These are phyloP conservation scores for Phylloporus rhodoxanthus DNA, from an alignment of 768 basidiomycete species.

Conservation along the genomic window DNA sequence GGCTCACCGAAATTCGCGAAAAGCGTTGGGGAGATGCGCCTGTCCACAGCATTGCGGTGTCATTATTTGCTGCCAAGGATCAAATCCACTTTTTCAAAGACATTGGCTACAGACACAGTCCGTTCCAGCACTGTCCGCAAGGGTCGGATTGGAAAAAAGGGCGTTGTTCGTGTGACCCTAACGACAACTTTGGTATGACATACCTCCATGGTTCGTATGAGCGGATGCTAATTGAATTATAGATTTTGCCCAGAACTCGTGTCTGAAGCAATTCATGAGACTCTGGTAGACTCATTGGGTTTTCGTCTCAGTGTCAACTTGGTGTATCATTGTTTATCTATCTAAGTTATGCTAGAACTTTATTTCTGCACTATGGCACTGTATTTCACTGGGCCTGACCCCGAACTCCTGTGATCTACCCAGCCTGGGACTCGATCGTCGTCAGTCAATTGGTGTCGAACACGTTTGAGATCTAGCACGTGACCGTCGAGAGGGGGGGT, in stretches of 20 bases:
- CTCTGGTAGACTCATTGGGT: conserved; percentile 15
- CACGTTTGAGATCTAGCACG: neutral
- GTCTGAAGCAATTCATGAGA: conserved; percentile 26
- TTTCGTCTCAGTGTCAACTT: neutral
- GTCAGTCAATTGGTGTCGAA: neutral
- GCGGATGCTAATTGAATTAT: conserved; percentile 4
- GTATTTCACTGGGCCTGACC: too few species aligned
- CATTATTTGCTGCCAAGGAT: conserved; percentile 81
- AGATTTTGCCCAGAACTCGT: conserved; percentile 28
- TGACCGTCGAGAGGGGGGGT: neutral
- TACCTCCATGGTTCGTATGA: neutral
- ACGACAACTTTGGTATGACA: conserved; percentile 65
- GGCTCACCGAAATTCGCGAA: conserved; percentile 1
- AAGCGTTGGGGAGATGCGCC: conserved; percentile 95
- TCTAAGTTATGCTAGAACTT: neutral
- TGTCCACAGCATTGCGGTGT: conserved; percentile 85
- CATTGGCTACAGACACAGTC: conserved; percentile 88
- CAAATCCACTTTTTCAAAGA: conserved; percentile 95
- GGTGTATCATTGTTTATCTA: neutral
- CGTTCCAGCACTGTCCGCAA: conserved; percentile 89
- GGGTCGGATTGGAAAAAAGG: conserved; percentile 68
- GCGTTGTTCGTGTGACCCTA: conserved; percentile 80
- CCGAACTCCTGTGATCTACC: too few species aligned
- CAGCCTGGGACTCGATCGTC: too few species aligned
- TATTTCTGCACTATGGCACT: too few species aligned